Evolutionary conservation across 2,329 filamentous ascomycete genomes (phyloP).

Genomic region (Ophiostoma himal-ulmi): DNA sequence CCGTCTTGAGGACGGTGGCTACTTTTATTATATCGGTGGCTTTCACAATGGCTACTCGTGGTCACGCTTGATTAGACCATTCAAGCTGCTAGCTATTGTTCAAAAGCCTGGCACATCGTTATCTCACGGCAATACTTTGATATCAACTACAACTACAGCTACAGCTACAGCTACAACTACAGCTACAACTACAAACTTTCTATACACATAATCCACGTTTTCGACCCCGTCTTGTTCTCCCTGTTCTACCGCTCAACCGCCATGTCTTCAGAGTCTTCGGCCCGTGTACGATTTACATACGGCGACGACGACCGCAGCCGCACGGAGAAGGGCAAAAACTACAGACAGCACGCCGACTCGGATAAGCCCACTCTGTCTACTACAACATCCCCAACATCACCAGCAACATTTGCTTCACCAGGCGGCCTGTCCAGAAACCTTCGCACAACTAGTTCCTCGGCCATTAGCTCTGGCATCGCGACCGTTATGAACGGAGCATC

Average conservation of each 20-base stretch:
- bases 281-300: constrained; percentile 53
- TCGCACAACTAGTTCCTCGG: constrained; percentile 29
- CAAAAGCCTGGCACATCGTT: constrained; percentile 5
- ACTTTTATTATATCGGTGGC: background rate
- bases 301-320: constrained; percentile 42
- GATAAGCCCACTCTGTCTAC: constrained; percentile 40
- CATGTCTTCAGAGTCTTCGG: constrained; percentile 45
- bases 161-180: background rate
- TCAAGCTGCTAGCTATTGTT: constrained; percentile 9
- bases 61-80: constrained; percentile 14
- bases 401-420: constrained; percentile 38
- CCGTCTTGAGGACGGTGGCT: background rate
- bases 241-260: background rate
- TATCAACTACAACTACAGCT: background rate
- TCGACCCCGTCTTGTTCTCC: background rate
- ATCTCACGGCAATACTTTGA: background rate
- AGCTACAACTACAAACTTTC: background rate
- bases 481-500: constrained; percentile 13
- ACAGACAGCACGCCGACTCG: constrained; percentile 34
- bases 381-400: constrained; percentile 40
- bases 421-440: constrained; percentile 41
- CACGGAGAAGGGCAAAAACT: constrained; percentile 39
- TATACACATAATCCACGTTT: background rate
- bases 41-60: constrained; percentile 21
- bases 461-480: constrained; percentile 21